Percentiles rank a stretch among this genome's conserved stretches.
These are phyloP conservation scores for Nakataea oryzae DNA, from an alignment of 2,329 filamentous ascomycete genomes.

Conservation along the genomic window DNA sequence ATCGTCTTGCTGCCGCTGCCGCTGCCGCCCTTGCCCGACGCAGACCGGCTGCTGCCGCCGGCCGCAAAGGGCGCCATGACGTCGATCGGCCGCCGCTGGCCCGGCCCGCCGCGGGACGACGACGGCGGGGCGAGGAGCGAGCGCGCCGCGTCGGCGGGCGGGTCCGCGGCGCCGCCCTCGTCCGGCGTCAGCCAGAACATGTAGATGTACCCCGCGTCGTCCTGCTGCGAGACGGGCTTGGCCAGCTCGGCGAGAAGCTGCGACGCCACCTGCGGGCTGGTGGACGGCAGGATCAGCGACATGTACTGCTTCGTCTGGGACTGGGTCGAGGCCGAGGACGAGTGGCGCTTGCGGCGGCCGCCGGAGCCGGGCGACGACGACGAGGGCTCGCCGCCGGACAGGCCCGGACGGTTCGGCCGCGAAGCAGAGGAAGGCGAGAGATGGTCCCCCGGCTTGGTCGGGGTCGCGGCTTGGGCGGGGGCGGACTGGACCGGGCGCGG, in stretches of 20 bases:
- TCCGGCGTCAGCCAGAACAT: constrained; percentile 91
- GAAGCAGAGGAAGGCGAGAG: constrained; percentile 7
- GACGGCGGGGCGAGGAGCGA: constrained; percentile 43
- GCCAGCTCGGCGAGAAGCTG: constrained; percentile 65
- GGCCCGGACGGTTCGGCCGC: constrained; percentile 9
- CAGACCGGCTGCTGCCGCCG: constrained; percentile 10
- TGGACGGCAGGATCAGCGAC: constrained; percentile 56
- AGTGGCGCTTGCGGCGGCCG: constrained; percentile 5
- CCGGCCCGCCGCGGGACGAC: constrained; percentile 21
- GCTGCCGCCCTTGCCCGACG: constrained; percentile 8
- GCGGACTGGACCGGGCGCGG: constrained; percentile 32
- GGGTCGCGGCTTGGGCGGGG: constrained; percentile 7
- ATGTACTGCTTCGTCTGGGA: constrained; percentile 38
- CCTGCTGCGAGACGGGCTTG: constrained; percentile 61
- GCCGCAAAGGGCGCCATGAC: constrained; percentile 40
- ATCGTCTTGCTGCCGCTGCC: constrained; percentile 41
- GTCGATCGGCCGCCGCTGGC: constrained; percentile 40
- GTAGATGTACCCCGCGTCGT: constrained; percentile 91
- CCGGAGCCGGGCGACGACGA: constrained; percentile 11
- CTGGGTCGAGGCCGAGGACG: constrained; percentile 15
- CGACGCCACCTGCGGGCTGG: constrained; percentile 59
- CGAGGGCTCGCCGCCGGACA: constrained; percentile 13
- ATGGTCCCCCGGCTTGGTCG: constrained; percentile 14
- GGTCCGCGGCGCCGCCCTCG: constrained; percentile 34
- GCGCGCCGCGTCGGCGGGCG: constrained; percentile 47